Evolutionary conservation across 2,329 filamentous ascomycete species (phyloP), one percentile per base, ranked within the genome.

Genomic region (Pseudogymnoascus sp.): DNA sequence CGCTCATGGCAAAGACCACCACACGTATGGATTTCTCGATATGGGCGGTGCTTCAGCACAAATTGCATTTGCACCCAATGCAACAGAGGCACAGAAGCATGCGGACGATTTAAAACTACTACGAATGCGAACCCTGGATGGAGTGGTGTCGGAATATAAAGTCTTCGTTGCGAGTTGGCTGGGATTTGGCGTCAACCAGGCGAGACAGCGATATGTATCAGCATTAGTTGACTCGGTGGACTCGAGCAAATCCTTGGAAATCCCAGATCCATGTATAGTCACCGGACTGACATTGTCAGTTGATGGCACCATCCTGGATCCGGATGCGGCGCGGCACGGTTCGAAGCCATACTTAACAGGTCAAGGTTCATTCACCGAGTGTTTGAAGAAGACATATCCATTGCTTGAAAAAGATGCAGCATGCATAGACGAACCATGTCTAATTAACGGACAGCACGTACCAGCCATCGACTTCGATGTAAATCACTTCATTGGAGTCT

Each of bases 21-120:
- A 93, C 72, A 99, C 95, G 0, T 99, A 97, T 75, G 95, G 95
- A 0, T 99, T 99, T 72, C 79, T 99, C 65, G 95, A 99, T 73
- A 99, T 99, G 96, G 95, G 95, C 60, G 95, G 95, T 61, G 95
- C 95, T 25, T 97, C 93, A 0, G 93, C 95, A 14, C 95, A 99
- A 77, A 97, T 99, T 71, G 95, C 96, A 0, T 99, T 99, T 75
- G 93, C 93, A 1, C 95, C 95, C 1, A 99, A 99, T 75, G 78
- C 84, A 3, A 97, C 95, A 1, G 95, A 99, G 74, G 88, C 92
- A 1, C 84, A 87, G 71, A 95, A 92, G 72, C 96, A 99, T 74
- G 88, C 91, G 0, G 84, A 97, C 66, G 92, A 97, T 72, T 78
- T 99, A 63, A 96, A 92, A 67, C 75, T 97, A 12, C 77, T 99